Evolutionary conservation across 768 basidiomycete species (phyloP), one percentile per base, ranked within the genome.

Genomic region (Suillus paluster): DNA sequence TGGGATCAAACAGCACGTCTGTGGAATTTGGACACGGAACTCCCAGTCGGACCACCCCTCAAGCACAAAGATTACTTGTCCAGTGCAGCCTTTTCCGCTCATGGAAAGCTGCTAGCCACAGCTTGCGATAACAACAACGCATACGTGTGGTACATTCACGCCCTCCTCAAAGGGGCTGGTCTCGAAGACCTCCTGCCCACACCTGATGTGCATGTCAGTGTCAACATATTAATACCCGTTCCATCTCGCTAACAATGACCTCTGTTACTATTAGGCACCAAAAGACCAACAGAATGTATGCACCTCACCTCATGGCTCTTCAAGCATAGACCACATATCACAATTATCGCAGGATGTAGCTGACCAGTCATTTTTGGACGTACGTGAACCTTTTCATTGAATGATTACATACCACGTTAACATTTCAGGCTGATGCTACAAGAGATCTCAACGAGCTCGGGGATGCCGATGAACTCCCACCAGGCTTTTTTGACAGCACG

Each of bases 51-150:
- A 1, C 69, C 69, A 3, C 46, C 46, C 15, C 45, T 68, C 2
- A 67, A 71, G 45, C 75, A 77, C 63, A 70, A 67, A 11, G 63
- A n/a, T n/a, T n/a, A 65, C 41, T 73, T 77, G 2, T 55, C 63
- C 1, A 19, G 60, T 49, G 34, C 76, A 17, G 66, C 70, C 0
- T 76, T 76, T 49, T 72, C 72, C 5, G 19, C 58, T 0, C 73
- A 75, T 14, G 74, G 75, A 11, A 64, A 23, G 17, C 17, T 48
- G 23, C 46, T 25, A 15, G 27, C 48, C 25, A 49, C 48, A 19
- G 48, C 48, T 49, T 49, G 48, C 27, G 48, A 27, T 30, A 25
- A 49, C 19, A 17, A 17, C 27, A 49, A 49, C 25, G 25, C 48
- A 5, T 49, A 49, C 5, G 27, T 49, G 17, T 49, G 48, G 25